Evolutionary conservation across 192 early-diverging fungal genomes (phyloP).

Genomic region (Coemansia sp.): DNA sequence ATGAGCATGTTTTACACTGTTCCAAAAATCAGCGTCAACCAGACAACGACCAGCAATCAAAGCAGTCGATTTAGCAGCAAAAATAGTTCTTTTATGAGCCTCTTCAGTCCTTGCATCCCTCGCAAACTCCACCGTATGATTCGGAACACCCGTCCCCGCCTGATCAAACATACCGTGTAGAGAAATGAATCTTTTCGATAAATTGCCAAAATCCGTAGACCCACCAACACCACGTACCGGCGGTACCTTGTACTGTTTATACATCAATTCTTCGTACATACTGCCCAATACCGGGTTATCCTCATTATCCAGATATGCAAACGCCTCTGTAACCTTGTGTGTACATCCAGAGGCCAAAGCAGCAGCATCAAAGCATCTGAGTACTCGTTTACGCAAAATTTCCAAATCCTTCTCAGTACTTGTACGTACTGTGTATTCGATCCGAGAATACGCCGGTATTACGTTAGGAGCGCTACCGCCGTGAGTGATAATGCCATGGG

Average conservation of each 20-base stretch:
- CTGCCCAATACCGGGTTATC: slow-evolving; percentile 56
- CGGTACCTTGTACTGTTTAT: slow-evolving; percentile 15
- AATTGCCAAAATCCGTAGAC: slow-evolving; percentile 74
- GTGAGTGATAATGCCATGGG: slow-evolving; percentile 75
- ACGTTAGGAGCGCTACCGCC: slow-evolving; percentile 67
- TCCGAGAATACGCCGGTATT: slow-evolving; percentile 66
- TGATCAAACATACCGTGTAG: slow-evolving; percentile 54
- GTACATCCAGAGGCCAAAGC: slow-evolving; percentile 70
- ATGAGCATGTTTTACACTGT: slow-evolving; percentile 31
- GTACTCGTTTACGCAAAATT: slow-evolving; percentile 55
- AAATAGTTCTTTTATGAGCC: slow-evolving; percentile 61
- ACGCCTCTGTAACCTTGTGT: slow-evolving; percentile 56
- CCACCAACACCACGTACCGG: slow-evolving; percentile 50
- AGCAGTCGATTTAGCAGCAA: slow-evolving; percentile 58
- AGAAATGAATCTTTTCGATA: slow-evolving; percentile 64
- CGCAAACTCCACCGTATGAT: slow-evolving; percentile 68
- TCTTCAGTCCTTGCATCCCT: slow-evolving; percentile 56
- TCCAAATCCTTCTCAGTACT: slow-evolving; percentile 49
- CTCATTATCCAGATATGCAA: slow-evolving; percentile 60
- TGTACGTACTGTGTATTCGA: slow-evolving; percentile 63
- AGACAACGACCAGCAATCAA: slow-evolving; percentile 48
- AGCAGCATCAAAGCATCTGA: slow-evolving; percentile 62
- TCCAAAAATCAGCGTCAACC: slow-evolving; percentile 51
- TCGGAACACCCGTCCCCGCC: slow-evolving; percentile 57
- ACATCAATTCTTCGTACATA: slow-evolving; percentile 52